Evolutionary conservation across 192 early-diverging fungal species (phyloP).

Genomic region (Polychytrium aggregatum): DNA sequence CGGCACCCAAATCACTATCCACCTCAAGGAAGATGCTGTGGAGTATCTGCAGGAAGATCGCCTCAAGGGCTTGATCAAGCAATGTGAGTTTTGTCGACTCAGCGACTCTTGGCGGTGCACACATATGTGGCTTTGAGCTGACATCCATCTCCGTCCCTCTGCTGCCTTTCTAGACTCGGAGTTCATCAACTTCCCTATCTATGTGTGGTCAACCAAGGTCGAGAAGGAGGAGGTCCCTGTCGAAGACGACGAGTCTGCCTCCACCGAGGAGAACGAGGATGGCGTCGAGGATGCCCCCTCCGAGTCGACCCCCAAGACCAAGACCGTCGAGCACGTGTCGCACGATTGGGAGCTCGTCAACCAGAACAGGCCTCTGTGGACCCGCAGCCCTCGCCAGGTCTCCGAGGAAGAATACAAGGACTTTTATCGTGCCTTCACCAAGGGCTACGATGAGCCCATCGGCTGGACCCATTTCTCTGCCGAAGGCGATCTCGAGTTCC

Average conservation of each 20-base stretch:
- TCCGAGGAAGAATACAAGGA: constrained; percentile 73
- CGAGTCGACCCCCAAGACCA: constrained; percentile 25
- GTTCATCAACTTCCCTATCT: constrained; percentile 98
- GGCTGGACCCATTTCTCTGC: constrained; percentile 82
- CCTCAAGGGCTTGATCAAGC: constrained; percentile 61
- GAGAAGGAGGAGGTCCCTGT: constrained; percentile 45
- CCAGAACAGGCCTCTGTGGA: constrained; percentile 89
- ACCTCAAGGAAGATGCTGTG: constrained; percentile 77
- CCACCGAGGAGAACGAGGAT: constrained; percentile 39
- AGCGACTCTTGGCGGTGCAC: background rate
- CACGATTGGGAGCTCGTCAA: constrained; percentile 74
- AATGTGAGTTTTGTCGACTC: too few relatives aligned
- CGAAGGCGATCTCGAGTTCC: constrained; percentile 89
- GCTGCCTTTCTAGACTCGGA: too few relatives aligned
- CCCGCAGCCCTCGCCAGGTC: constrained; percentile 66
- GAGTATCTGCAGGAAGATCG: constrained; percentile 64
- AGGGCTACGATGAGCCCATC: constrained; percentile 62
- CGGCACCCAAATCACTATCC: constrained; percentile 87
- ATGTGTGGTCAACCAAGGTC: constrained; percentile 53
- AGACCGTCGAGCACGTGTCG: constrained; percentile 45
- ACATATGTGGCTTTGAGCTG: constrained; percentile 1
- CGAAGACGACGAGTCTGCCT: constrained; percentile 22
- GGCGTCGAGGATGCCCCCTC: constrained; percentile 47
- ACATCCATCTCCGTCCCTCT: constrained; percentile 12
- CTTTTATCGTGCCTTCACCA: constrained; percentile 76